These are phyloP conservation scores for Thuja plicata DNA, from an alignment of 83 land plant genomes.

Conservation along the genomic window DNA sequence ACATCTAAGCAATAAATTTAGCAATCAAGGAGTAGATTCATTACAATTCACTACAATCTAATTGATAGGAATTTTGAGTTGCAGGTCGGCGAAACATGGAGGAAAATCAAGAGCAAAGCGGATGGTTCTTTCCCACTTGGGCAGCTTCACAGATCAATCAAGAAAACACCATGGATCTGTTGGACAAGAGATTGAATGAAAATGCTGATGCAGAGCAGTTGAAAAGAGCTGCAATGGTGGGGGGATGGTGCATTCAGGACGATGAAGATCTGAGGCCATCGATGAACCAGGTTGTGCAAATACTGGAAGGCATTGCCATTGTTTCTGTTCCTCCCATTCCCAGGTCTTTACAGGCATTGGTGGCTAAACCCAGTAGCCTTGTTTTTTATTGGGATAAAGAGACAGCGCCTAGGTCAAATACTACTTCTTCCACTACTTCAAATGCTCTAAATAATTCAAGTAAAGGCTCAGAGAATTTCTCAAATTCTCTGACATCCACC, in stretches of 20 bases:
- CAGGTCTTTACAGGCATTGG: slow-evolving; percentile 4
- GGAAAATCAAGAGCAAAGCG: background rate
- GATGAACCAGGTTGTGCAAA: slow-evolving; percentile 37
- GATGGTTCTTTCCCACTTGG: slow-evolving; percentile 25
- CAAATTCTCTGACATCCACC: background rate
- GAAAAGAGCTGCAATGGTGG: slow-evolving; percentile 29
- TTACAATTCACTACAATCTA: no score
- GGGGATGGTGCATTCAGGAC: slow-evolving; percentile 58
- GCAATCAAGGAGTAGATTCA: no score
- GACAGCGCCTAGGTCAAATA: background rate
- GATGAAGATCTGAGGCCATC: slow-evolving; percentile 30
- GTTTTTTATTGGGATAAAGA: background rate
- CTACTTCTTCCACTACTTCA: background rate
- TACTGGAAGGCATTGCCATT: slow-evolving; percentile 32
- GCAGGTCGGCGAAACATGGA: slow-evolving; percentile 19
- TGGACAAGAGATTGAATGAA: slow-evolving; percentile 22
- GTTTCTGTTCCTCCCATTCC: slow-evolving; percentile 31
- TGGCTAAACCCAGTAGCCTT: background rate
- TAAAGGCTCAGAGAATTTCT: background rate
- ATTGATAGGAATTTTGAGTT: background rate
- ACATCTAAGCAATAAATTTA: no score
- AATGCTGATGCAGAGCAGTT: slow-evolving; percentile 21
- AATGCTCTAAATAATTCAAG: background rate
- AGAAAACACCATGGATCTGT: slow-evolving; percentile 21
- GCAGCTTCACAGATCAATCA: slow-evolving; percentile 13